Conservation (phyloP, 352 stramenopile species). For the Aphanomyces euteiches region DNA sequence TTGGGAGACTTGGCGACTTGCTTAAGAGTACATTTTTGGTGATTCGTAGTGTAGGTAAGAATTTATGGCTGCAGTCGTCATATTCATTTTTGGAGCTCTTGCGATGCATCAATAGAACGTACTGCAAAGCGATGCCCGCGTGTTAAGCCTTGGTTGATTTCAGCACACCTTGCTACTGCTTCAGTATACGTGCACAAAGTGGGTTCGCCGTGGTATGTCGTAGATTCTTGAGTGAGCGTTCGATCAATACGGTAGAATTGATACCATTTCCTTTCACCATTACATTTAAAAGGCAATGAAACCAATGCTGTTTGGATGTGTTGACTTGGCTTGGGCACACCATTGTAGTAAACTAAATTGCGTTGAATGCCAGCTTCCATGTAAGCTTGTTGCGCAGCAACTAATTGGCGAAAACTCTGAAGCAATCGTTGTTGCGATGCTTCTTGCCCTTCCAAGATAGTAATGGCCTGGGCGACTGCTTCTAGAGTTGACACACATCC, state of each 20-base stretch:
- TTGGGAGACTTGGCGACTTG: no score
- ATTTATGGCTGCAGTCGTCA: no score
- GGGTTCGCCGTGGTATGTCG: not conserved
- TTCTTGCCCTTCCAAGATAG: slow-evolving; percentile 33
- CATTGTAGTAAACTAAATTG: slow-evolving; percentile 15
- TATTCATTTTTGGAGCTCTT: no score
- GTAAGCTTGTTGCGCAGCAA: slow-evolving; percentile 5
- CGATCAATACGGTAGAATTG: slow-evolving; percentile 12
- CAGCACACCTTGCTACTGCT: not conserved
- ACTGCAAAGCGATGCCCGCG: slow-evolving; percentile 21
- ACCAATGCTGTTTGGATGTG: not conserved
- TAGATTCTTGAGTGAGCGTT: not conserved
- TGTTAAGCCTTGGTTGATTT: not conserved
- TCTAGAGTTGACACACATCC: slow-evolving; percentile 74
- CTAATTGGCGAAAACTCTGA: not conserved
- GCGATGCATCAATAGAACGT: not conserved
- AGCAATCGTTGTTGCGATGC: not conserved
- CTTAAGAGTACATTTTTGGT: no score
- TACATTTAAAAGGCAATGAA: not conserved
- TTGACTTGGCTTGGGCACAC: slow-evolving; percentile 19
- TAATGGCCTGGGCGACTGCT: slow-evolving; percentile 51
- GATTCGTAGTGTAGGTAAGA: no score
- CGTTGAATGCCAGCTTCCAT: slow-evolving; percentile 1
- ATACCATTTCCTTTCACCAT: not conserved
- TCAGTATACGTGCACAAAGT: slow-evolving; percentile 17